Evolutionary conservation across 805 yeast genomes (phyloP).

Genomic region (Limtongozyma cylindracea): DNA sequence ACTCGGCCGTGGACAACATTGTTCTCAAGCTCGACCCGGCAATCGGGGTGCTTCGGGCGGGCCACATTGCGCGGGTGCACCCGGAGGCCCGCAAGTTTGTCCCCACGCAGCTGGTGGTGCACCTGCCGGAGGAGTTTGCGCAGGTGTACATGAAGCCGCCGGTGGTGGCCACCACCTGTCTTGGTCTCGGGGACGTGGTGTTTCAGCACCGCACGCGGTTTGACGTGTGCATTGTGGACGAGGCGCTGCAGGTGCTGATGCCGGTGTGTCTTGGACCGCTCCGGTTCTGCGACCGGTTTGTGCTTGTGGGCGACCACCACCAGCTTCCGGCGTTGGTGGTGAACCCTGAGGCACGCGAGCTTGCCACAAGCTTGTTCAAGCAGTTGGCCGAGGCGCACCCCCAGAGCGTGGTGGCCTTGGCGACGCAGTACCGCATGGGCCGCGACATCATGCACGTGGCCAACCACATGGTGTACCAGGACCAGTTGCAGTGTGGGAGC

Average conservation of each 20-base stretch:
- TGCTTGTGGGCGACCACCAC: conserved; percentile 89
- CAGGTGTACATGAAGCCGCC: conserved; percentile 25
- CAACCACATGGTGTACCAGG: conserved; percentile 55
- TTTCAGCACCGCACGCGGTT: conserved; percentile 29
- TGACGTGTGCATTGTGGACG: conserved; percentile 89
- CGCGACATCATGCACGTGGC: conserved; percentile 67
- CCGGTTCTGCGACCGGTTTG: conserved; percentile 48
- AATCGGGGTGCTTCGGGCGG: conserved; percentile 36
- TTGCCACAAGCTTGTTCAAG: conserved; percentile 58
- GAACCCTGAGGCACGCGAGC: conserved; percentile 23
- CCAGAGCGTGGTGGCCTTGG: conserved; percentile 44
- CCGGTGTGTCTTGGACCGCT: conserved; percentile 84
- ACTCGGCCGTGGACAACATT: conserved; percentile 91
- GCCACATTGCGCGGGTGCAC: conserved; percentile 32
- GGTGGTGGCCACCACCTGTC: conserved; percentile 75
- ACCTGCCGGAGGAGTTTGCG: conserved; percentile 18
- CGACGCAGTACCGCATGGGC: conserved; percentile 84
- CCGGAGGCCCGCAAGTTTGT: conserved; percentile 24
- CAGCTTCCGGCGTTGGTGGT: conserved; percentile 81
- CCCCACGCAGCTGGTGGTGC: conserved; percentile 4
- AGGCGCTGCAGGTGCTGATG: conserved; percentile 86
- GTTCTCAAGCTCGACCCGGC: conserved; percentile 32
- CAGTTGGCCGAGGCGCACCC: conserved; percentile 53
- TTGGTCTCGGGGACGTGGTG: conserved; percentile 43
- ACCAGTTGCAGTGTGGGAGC: conserved; percentile 54